Conservation (phyloP, 2,329 filamentous ascomycete species). For the Epichloe gansuensis region DNA sequence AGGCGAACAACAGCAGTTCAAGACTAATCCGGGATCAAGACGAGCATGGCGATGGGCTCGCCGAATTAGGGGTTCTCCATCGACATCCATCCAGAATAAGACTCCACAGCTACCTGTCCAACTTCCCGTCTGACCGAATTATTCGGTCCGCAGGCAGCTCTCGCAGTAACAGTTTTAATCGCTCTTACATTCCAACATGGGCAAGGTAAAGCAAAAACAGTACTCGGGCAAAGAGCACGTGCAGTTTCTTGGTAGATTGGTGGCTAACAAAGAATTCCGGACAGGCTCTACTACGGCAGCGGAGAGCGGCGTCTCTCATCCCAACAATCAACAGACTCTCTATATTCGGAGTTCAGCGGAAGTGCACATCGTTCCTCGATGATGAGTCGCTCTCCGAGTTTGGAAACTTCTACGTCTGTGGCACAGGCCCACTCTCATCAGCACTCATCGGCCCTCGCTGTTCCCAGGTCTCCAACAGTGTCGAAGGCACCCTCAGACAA, state of each 20-base stretch:
- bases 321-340: slow-evolving; percentile 30
- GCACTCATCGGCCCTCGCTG: slow-evolving; percentile 34
- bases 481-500: neutral
- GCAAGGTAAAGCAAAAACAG: slow-evolving; percentile 33
- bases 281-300: slow-evolving; percentile 56
- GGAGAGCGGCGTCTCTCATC: slow-evolving; percentile 41
- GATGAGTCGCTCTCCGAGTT: slow-evolving; percentile 34
- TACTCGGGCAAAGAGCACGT: slow-evolving; percentile 6
- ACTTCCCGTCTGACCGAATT: slow-evolving; percentile 36
- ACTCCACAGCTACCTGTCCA: slow-evolving; percentile 38
- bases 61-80: slow-evolving; percentile 42
- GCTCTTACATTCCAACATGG: slow-evolving; percentile 38
- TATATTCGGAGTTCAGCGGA: slow-evolving; percentile 33
- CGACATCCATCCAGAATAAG: slow-evolving; percentile 40
- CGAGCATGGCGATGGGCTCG: slow-evolving; percentile 51
- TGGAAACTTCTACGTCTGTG: slow-evolving; percentile 19
- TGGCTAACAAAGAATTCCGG: neutral
- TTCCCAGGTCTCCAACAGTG: slow-evolving; percentile 19
- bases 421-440: slow-evolving; percentile 26
- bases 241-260: neutral
- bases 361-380: slow-evolving; percentile 34
- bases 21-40: slow-evolving; percentile 44
- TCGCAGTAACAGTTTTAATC: slow-evolving; percentile 31
- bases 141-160: slow-evolving; percentile 40
- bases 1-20: slow-evolving; percentile 21